phyloP scores from a whole-genome alignment of 2,329 filamentous ascomycete genomes.

The Penicillium sp. region DNA sequence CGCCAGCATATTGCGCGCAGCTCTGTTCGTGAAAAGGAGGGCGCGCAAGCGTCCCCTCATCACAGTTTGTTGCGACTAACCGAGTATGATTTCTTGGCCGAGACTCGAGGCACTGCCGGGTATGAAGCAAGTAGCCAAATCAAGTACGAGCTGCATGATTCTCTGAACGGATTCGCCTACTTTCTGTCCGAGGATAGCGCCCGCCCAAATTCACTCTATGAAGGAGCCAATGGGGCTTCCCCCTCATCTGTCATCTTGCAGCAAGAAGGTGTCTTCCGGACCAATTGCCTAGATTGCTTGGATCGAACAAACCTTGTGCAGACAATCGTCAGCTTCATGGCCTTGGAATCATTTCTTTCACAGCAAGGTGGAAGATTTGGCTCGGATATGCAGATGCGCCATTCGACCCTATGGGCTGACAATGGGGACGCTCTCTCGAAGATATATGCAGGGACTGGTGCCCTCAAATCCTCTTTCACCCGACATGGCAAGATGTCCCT shows the following conservation, averaged over 20 bases:
- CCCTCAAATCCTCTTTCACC: conserved; percentile 91
- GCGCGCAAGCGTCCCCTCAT: conserved; percentile 52
- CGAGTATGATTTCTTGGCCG: conserved; percentile 94
- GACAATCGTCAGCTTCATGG: conserved; percentile 91
- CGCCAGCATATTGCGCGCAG: conserved; percentile 69
- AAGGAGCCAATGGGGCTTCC: conserved; percentile 35
- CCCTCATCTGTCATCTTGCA: conserved; percentile 66
- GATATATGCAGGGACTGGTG: conserved; percentile 94
- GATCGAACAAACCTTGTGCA: conserved; percentile 95
- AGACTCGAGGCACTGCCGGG: conserved; percentile 77
- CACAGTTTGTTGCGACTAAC: conserved; percentile 73
- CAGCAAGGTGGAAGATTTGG: conserved; percentile 64
- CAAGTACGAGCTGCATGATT: conserved; percentile 67
- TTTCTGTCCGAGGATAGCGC: conserved; percentile 71
- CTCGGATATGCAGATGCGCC: conserved; percentile 83
- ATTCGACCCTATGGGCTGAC: conserved; percentile 93
- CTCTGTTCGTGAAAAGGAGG: conserved; percentile 56
- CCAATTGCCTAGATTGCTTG: conserved; percentile 92
- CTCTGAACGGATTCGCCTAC: conserved; percentile 85
- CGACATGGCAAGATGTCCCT: conserved; percentile 92
- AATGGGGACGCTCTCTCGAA: conserved; percentile 91
- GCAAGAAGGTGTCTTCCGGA: conserved; percentile 92
- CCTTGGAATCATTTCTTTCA: conserved; percentile 72
- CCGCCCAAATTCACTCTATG: conserved; percentile 36
- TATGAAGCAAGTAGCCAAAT: conserved; percentile 90